Evolutionary conservation across 768 basidiomycete genomes (phyloP), one percentile per base, ranked within the genome.

Genomic region (Mycena maculata): DNA sequence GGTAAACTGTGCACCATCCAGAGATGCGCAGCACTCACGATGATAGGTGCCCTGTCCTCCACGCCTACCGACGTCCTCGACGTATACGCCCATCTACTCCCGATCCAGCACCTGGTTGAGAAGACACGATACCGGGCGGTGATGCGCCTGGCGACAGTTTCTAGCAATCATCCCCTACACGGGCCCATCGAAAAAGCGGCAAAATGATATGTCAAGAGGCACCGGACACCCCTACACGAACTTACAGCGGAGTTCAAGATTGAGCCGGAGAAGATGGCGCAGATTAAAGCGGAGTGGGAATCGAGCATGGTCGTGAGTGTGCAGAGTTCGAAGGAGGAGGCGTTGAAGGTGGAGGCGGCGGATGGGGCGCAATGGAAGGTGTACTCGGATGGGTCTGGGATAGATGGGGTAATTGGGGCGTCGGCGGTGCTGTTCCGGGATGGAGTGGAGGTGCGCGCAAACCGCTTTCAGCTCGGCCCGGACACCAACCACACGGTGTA

Each of bases 401-500:
- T 70, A 7, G 68, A 73, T 15, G 54, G 64, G 0, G 27, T 22
- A 0, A 69, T 77, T 7, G 75, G 76, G 1, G 73, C 71, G 13
- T 69, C 73, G 12, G 73, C 72, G 1, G 70, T 74, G n/a, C 31
- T 69, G 11, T 57, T 22, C 53, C 23, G 54, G 10, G 54, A 60
- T 5, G 69, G 63, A 1, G 44, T 25, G 20, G 33, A 48, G 36
- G n/a, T 20, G 22, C 1, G 58, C 49, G n/a, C 48, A 69, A 6
- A 10, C 4, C 3, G 45, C 12, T 0, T 10, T 31, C 4, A 20
- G 42, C 42, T 45, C 10, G 42, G 42, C 10, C 18, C 18, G 7
- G 18, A 8, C 18, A 45, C 10, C 10, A n/a, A 72, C 3, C 75
- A 78, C 56, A 73, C 74, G 6, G 74, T 75, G 0, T 75, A 69